These are phyloP conservation scores for Scleroderma bovista DNA, from an alignment of 768 basidiomycete genomes.

Conservation along the genomic window DNA sequence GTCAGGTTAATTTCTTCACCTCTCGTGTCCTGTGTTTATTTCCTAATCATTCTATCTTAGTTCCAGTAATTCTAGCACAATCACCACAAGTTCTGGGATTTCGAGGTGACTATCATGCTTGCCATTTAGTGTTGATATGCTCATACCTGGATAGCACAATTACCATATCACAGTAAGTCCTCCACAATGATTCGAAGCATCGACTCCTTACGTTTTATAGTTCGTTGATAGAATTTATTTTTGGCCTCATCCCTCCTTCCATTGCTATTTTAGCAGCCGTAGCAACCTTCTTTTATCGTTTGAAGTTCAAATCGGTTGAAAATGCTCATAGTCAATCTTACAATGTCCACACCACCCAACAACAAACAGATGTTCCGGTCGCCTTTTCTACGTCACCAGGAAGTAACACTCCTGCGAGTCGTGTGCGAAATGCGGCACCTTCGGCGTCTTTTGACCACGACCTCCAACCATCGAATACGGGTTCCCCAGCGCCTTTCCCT, in stretches of 20 bases:
- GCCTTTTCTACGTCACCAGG: slow-evolving; percentile 17
- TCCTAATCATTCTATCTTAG: neutral
- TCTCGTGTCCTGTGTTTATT: neutral
- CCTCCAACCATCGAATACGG: neutral
- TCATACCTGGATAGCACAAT: neutral
- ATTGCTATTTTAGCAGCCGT: slow-evolving; percentile 9
- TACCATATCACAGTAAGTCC: neutral
- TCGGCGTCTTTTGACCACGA: neutral
- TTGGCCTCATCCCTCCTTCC: slow-evolving; percentile 5
- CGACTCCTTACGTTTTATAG: neutral
- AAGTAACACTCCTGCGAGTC: slow-evolving; percentile 8
- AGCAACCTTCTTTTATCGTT: slow-evolving; percentile 20
- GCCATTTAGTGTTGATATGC: neutral
- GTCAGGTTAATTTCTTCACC: slow-evolving; percentile 10
- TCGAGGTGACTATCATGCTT: neutral
- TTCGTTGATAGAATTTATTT: neutral
- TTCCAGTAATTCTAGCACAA: too few species aligned
- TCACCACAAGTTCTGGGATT: neutral
- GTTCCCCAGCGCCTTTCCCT: neutral
- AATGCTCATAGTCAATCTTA: slow-evolving; percentile 8
- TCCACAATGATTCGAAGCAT: neutral
- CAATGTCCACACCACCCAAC: slow-evolving; percentile 6
- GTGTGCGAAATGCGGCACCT: slow-evolving; percentile 6
- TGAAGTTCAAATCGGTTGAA: slow-evolving; percentile 22
- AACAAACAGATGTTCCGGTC: neutral